These are phyloP conservation scores for Ustulina deusta DNA, from an alignment of 2,329 filamentous ascomycete species.

Conservation along the genomic window DNA sequence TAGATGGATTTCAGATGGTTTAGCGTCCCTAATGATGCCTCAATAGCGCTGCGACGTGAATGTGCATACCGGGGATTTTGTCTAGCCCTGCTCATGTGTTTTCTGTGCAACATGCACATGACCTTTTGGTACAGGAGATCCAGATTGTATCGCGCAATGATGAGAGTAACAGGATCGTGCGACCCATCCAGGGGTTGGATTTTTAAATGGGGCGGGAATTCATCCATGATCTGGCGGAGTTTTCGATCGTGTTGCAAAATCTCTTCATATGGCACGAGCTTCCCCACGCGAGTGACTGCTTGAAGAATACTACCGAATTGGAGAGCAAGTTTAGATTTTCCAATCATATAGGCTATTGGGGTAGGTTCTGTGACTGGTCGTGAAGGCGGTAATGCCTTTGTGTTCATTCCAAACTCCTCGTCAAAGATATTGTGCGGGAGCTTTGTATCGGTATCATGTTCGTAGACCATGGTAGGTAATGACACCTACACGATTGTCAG, in stretches of 20 bases:
- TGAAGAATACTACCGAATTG: conserved; percentile 80
- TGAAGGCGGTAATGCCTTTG: conserved; percentile 74
- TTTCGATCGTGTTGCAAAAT: conserved; percentile 72
- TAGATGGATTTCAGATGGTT: conserved; percentile 81
- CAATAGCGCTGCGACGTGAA: conserved; percentile 85
- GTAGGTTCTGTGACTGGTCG: conserved; percentile 77
- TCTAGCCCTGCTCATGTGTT: conserved; percentile 82
- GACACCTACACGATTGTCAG: conserved; percentile 56
- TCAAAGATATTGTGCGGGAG: conserved; percentile 84
- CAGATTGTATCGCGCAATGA: conserved; percentile 86
- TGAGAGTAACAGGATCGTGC: conserved; percentile 83
- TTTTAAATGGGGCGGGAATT: conserved; percentile 83
- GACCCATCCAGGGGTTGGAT: conserved; percentile 80
- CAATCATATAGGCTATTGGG: conserved; percentile 82
- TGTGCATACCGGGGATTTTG: conserved; percentile 85
- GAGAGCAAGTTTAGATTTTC: conserved; percentile 74
- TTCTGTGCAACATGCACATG: conserved; percentile 87
- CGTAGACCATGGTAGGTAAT: conserved; percentile 76
- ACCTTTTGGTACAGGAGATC: conserved; percentile 91
- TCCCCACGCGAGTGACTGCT: conserved; percentile 67
- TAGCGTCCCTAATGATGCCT: conserved; percentile 86
- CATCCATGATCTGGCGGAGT: conserved; percentile 70
- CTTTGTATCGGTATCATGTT: conserved; percentile 79
- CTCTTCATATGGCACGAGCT: conserved; percentile 71
- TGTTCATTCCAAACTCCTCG: conserved; percentile 79